Evolutionary conservation across 2,329 filamentous ascomycete genomes (phyloP), one percentile per base, ranked within the genome.

Genomic region (Talaromyces albobiverticillius): DNA sequence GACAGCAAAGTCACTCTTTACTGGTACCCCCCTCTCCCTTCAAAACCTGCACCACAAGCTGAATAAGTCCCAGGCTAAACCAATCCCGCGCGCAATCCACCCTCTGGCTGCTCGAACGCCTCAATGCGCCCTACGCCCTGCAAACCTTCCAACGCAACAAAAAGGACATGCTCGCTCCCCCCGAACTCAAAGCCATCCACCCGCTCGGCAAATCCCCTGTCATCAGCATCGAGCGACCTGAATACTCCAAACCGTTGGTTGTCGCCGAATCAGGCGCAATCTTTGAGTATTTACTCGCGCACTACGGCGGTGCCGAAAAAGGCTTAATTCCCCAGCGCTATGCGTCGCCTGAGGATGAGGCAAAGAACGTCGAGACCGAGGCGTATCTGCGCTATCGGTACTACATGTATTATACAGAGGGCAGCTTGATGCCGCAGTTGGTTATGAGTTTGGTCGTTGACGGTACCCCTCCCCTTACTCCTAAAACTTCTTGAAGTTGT

Each of bases 141-240:
- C 84, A 93, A 65, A 80, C 87, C 51, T 94, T 88, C 79, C 90
- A 89, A 70, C 86, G 92, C 34, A 68, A 70, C 36, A 64, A 72
- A 54, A 81, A 86, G 53, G 80, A 77, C n/a, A n/a, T n/a, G 61
- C 77, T 89, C n/a, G 92, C 92, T 1, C 89, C 90, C 3, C 76
- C 83, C 0, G 87, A 89, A 64, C 80, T 96, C 43, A 86, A 88
- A 65, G 79, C 89, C 59, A 74, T 95, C 34, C 90, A 96, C 65
- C 87, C 90, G 0, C 79, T 96, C 3, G 93, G 93, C 58, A 96
- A 96, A 70, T 91, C 90, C 1, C 93, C 93, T 0, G 75, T 93
- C 40, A 75, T 97, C 60, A 82, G 82, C 8, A 77, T 96, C 62
- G 75, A 83, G 57, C 70, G 73, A 1, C 71, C 78, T 1, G 70